phyloP scores from a whole-genome alignment of 345 rosid genomes.

The Eucalyptus polyanthemos region DNA sequence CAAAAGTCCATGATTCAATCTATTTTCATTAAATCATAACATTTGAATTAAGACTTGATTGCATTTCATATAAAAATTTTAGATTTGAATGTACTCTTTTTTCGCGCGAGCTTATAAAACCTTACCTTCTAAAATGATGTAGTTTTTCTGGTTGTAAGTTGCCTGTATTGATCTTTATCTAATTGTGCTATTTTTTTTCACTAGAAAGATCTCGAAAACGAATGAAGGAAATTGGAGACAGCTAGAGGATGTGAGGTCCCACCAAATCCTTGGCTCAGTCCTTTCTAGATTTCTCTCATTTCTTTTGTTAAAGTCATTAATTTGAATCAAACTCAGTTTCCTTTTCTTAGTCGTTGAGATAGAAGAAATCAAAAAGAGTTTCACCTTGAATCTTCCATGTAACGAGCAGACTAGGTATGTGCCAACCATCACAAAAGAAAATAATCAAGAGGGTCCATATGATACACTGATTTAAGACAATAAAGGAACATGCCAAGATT shows the following conservation, averaged over 20 bases:
- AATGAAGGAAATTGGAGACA: background rate
- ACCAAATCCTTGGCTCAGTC: background rate
- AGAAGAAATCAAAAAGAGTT: background rate
- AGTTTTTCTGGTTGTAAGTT: background rate
- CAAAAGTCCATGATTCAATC: background rate
- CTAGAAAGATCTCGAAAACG: background rate
- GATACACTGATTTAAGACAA: no score
- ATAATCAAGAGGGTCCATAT: no score
- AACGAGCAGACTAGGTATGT: background rate
- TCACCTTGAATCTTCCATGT: background rate
- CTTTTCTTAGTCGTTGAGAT: background rate
- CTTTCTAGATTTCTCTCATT: background rate
- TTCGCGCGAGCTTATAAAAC: fast-evolving
- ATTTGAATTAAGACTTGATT: background rate
- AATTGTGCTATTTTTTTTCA: background rate
- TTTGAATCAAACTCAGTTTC: background rate
- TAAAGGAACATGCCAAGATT: no score
- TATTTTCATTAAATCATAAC: background rate
- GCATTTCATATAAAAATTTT: background rate
- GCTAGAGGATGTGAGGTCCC: background rate
- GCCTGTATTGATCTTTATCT: background rate
- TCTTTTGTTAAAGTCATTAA: background rate
- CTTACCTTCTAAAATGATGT: background rate
- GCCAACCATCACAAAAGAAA: no score
- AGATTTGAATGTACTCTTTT: background rate